Conservation (phyloP, 179 eudicot species). For the Corrigiola litoralis region DNA sequence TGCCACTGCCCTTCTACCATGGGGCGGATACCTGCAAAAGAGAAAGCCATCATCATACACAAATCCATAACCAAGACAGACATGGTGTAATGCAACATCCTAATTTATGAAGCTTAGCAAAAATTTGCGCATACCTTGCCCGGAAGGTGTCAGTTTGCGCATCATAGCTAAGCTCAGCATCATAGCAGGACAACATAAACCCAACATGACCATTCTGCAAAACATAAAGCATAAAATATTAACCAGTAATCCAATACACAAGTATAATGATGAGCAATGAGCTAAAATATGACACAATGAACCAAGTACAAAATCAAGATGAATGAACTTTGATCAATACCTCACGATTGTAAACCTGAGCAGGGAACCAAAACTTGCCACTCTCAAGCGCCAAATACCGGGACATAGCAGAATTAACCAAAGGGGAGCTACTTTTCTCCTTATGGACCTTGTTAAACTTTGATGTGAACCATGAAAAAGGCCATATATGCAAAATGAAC, state of each 20-base stretch:
- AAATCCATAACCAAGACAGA: slow-evolving; percentile 2
- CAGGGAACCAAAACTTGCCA: slow-evolving; percentile 95
- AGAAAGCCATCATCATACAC: not conserved
- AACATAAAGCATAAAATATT: not conserved
- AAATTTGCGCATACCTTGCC: slow-evolving; percentile 59
- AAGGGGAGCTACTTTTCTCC: slow-evolving; percentile 25
- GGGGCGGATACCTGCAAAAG: slow-evolving; percentile 74
- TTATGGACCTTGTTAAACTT: slow-evolving; percentile 23
- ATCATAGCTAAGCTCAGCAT: slow-evolving; percentile 91
- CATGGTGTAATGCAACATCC: not conserved
- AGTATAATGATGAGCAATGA: not conserved
- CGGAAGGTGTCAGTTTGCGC: slow-evolving; percentile 69
- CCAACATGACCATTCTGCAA: slow-evolving; percentile 96
- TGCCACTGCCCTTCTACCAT: slow-evolving; percentile 78
- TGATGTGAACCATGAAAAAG: slow-evolving; percentile 42
- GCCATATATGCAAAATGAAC: slow-evolving; percentile 46
- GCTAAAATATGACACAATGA: not conserved
- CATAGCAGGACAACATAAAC: slow-evolving; percentile 94
- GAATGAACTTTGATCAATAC: slow-evolving; percentile 28
- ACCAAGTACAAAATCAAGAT: not conserved
- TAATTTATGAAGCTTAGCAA: slow-evolving; percentile 1
- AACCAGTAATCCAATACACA: no score
- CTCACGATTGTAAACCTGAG: slow-evolving; percentile 94
- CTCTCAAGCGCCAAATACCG: slow-evolving; percentile 80
- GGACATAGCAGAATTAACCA: slow-evolving; percentile 65